Conservation (phyloP, 2,329 filamentous ascomycete species). For the Apiospora kogelbergensis region DNA sequence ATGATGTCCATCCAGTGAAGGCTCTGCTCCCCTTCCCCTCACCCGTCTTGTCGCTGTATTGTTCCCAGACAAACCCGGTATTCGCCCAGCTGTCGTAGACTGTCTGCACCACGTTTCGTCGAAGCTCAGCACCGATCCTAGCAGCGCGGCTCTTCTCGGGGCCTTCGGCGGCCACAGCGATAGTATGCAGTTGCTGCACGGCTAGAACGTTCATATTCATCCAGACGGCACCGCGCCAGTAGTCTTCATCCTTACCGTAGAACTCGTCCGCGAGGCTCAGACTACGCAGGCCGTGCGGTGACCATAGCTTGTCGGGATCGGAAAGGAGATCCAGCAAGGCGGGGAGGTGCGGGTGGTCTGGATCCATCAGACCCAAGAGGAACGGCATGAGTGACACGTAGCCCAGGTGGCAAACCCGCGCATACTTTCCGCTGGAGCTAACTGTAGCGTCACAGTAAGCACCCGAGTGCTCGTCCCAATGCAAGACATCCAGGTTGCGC, state of each 20-base stretch:
- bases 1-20: slow-evolving; percentile 98
- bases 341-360: slow-evolving; percentile 74
- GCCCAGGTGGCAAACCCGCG: slow-evolving; percentile 91
- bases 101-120: slow-evolving; percentile 83
- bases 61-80: slow-evolving; percentile 98
- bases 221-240: slow-evolving; percentile 95
- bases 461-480: slow-evolving; percentile 82
- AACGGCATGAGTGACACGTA: slow-evolving; percentile 95
- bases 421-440: slow-evolving; percentile 89
- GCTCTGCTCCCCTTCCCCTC: slow-evolving; percentile 91
- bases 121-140: slow-evolving; percentile 72
- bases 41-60: slow-evolving; percentile 93
- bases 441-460: slow-evolving; percentile 95
- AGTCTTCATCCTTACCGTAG: slow-evolving; percentile 92
- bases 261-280: slow-evolving; percentile 79
- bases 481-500: slow-evolving; percentile 85
- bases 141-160: slow-evolving; percentile 68
- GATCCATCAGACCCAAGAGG: slow-evolving; percentile 74
- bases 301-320: slow-evolving; percentile 84
- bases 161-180: slow-evolving; percentile 60
- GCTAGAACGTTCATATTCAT: slow-evolving; percentile 95
- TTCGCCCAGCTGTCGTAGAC: slow-evolving; percentile 85
- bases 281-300: slow-evolving; percentile 79
- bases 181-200: slow-evolving; percentile 72
- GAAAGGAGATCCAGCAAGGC: slow-evolving; percentile 75